These are phyloP conservation scores for Lentinus brumalis DNA, from an alignment of 768 basidiomycete species.

Conservation along the genomic window DNA sequence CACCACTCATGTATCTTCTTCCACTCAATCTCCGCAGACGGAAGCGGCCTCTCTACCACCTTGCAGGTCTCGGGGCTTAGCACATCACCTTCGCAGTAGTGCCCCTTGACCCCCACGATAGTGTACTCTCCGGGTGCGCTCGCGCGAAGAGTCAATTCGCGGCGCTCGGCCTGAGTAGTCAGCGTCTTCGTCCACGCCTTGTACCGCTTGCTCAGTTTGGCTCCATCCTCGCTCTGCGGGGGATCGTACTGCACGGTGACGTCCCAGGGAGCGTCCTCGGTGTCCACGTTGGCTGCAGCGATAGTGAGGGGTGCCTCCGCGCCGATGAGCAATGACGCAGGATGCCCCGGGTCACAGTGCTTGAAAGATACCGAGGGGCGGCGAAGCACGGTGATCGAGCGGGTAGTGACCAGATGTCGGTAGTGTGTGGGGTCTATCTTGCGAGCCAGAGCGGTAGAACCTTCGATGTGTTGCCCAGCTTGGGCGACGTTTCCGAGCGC, in stretches of 20 bases:
- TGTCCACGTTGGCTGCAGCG: constrained; percentile 53
- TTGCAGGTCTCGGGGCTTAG: constrained; percentile 80
- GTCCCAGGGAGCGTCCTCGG: constrained; percentile 70
- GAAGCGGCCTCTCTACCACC: constrained; percentile 74
- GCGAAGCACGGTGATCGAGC: constrained; percentile 70
- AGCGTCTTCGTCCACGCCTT: constrained; percentile 69
- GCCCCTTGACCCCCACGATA: constrained; percentile 70
- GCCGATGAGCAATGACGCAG: constrained; percentile 72
- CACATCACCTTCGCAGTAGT: constrained; percentile 82
- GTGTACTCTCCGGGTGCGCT: constrained; percentile 77
- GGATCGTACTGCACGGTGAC: constrained; percentile 66
- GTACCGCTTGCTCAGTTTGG: constrained; percentile 39
- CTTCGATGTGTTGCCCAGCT: constrained; percentile 12
- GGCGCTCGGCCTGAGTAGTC: constrained; percentile 46
- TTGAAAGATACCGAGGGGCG: constrained; percentile 74
- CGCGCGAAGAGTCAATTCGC: constrained; percentile 51
- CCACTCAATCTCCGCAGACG: constrained; percentile 86
- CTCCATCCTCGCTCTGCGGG: constrained; percentile 38
- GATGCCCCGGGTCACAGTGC: constrained; percentile 69
- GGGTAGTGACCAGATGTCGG: constrained; percentile 21
- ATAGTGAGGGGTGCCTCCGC: constrained; percentile 61
- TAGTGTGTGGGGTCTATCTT: constrained; percentile 10
- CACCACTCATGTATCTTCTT: constrained; percentile 91
- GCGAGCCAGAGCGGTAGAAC: constrained; percentile 37
- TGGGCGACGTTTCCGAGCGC: constrained; percentile 73